A percentile compares a stretch with the other conserved stretches of the same genome.
phyloP scores from a whole-genome alignment of 2,329 filamentous ascomycete genomes.

The Iodosphaeria phyllophila region DNA sequence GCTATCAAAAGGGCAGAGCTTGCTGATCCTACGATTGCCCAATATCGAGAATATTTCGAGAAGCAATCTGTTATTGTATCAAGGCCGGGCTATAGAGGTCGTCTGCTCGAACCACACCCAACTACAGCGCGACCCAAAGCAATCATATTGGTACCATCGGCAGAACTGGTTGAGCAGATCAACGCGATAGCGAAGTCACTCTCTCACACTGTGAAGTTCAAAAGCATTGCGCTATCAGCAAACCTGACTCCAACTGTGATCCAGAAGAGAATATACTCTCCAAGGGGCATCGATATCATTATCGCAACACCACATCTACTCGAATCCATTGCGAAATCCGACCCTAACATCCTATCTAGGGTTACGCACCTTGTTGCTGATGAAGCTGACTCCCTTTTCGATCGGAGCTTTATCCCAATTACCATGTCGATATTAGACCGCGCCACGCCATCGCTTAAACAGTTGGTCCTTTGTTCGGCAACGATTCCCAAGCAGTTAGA shows the following conservation, averaged over 20 bases:
- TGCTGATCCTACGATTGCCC: constrained; percentile 35
- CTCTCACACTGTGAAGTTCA: constrained; percentile 74
- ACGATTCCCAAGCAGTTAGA: constrained; percentile 88
- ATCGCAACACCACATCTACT: constrained; percentile 81
- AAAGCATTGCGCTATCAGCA: constrained; percentile 65
- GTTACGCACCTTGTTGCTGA: constrained; percentile 81
- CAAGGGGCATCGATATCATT: constrained; percentile 66
- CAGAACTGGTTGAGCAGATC: constrained; percentile 82
- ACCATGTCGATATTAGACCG: constrained; percentile 73
- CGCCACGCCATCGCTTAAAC: constrained; percentile 60
- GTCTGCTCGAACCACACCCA: constrained; percentile 49
- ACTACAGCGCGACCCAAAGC: constrained; percentile 64
- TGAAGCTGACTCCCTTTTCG: constrained; percentile 89
- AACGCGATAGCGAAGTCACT: constrained; percentile 63
- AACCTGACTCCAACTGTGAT: constrained; percentile 62
- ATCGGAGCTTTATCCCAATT: constrained; percentile 74
- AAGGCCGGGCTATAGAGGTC: constrained; percentile 32
- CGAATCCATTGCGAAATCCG: constrained; percentile 68
- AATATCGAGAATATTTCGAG: constrained; percentile 34
- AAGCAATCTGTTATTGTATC: constrained; percentile 37
- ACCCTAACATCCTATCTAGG: constrained; percentile 83
- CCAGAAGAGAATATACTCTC: constrained; percentile 65
- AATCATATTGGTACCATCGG: constrained; percentile 77
- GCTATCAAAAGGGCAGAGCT: constrained; percentile 63
- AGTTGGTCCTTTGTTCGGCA: constrained; percentile 84